Percentiles rank a stretch among this genome's conserved stretches.
Evolutionary conservation across 495 filamentous ascomycete genomes (phyloP).

Genomic region (Penicillium salamii): DNA sequence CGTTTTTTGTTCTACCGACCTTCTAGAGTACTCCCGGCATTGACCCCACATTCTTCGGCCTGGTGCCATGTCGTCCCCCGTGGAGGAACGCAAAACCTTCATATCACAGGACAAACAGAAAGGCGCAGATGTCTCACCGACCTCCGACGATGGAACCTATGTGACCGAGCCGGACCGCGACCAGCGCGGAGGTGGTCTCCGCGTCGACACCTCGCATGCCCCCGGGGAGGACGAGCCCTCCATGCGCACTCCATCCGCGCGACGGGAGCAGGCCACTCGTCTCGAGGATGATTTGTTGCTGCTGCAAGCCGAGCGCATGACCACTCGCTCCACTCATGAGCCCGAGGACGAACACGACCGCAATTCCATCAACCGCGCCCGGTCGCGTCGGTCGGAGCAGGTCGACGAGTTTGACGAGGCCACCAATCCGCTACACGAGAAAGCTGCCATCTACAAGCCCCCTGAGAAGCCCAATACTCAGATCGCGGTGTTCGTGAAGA

Average conservation of each 20-base stretch:
- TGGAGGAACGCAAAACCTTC: conserved; percentile 37
- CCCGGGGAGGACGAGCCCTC: conserved; percentile 22
- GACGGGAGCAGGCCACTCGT: conserved; percentile 65
- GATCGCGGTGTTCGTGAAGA: conserved; percentile 61
- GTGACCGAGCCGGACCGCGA: conserved; percentile 26
- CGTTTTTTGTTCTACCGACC: neutral
- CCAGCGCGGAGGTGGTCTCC: conserved; percentile 20
- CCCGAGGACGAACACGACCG: conserved; percentile 34
- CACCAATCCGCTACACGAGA: conserved; percentile 73
- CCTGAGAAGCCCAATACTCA: conserved; percentile 62
- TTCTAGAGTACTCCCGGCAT: neutral
- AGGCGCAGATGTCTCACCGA: conserved; percentile 21
- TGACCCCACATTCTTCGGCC: conserved; percentile 27
- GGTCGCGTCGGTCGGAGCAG: conserved; percentile 50
- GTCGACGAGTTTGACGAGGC: conserved; percentile 84
- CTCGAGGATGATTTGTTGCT: conserved; percentile 84
- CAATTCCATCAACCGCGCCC: conserved; percentile 47
- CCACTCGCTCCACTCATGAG: conserved; percentile 53
- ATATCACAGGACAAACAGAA: conserved; percentile 19
- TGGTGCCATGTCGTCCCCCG: conserved; percentile 54
- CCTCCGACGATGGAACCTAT: conserved; percentile 40
- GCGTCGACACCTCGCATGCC: conserved; percentile 33
- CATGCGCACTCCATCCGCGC: conserved; percentile 48
- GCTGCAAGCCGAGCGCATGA: conserved; percentile 76
- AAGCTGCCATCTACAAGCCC: conserved; percentile 64